Base-by-base conservation (phyloP, 768 basidiomycete genomes). In the Tylopilus felleus region DNA sequence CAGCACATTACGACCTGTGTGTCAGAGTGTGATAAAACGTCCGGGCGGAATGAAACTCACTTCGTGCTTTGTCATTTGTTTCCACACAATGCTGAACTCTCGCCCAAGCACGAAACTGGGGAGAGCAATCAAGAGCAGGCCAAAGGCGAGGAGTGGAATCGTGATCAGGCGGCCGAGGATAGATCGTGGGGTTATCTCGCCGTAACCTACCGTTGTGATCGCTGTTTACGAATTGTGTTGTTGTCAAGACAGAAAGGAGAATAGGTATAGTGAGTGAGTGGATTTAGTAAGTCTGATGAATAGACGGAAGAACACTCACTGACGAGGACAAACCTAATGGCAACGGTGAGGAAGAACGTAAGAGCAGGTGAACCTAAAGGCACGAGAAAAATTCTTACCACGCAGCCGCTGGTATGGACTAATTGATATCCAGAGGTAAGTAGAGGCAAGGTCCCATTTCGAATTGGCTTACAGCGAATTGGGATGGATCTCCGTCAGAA, bases 31-130 rank as follows among this genome's bases (percentile, higher is more conserved):
- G 42, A 23, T 14, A 23, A 25, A n/a, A 19, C 4, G 16, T 4
- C 1, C 19, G 28, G n/a, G n/a, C 14, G 5, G 19, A 0, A 22
- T 3, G 25, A 38, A 39, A 55, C 76, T n/a, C 40, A 78, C 80
- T 42, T 76, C 72, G 46, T 77, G 69, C 19, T 66, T 71, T 1
- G 77, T 78, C 90, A 94, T 92, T 28, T 77, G 78, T 53, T 94
- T 91, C 88, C 93, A 97, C 1, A 94, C 90, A 13, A 86, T 74
- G 55, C 90, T 91, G 67, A 97, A 97, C 66, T 97, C 93, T 35
- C 93, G 75, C 0, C 93, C 93, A 14, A 97, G 82, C 1, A 97
- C 93, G 64, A 97, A 96, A 63, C 85, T 88, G 8, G 93, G 93
- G 5, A 96, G 78, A 0, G 93, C 94, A 64, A 97, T 93, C 39